Conservation (phyloP, 305 asterid genomes). For the Withania somnifera region DNA sequence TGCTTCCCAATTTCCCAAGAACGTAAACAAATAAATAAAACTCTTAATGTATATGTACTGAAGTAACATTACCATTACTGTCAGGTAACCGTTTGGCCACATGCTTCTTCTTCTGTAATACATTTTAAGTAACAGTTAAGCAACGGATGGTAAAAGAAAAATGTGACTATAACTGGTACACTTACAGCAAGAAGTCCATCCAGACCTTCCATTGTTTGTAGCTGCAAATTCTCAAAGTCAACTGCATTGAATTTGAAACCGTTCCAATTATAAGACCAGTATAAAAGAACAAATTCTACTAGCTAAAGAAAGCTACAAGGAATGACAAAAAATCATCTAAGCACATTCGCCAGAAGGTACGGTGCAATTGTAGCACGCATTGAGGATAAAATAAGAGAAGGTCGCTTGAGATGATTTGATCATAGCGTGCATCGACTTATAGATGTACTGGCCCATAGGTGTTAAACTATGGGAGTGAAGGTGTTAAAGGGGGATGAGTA, state of each 20-base stretch:
- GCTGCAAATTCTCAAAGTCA: slow-evolving; percentile 65
- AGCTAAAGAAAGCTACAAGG: neutral
- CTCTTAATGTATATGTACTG: neutral
- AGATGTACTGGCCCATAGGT: neutral
- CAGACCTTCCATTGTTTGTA: slow-evolving; percentile 77
- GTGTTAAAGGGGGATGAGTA: neutral
- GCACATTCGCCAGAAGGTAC: neutral
- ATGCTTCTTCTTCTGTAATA: slow-evolving; percentile 54
- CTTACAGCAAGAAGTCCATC: slow-evolving; percentile 57
- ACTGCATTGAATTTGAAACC: slow-evolving; percentile 35
- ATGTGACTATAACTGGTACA: slow-evolving; percentile 2
- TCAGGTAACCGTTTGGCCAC: slow-evolving; percentile 36
- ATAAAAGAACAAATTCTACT: neutral
- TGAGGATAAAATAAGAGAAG: neutral
- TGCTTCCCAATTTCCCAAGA: neutral
- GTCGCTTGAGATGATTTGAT: neutral
- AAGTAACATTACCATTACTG: slow-evolving; percentile 45
- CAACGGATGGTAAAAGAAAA: neutral
- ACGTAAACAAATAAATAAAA: neutral
- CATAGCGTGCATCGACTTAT: neutral
- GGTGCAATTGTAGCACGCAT: neutral
- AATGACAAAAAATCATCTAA: neutral
- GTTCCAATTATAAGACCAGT: neutral
- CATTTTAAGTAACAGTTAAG: neutral
- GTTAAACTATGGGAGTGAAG: neutral